Evolutionary conservation across 345 rosid genomes (phyloP), one percentile per base, ranked within the genome.

Genomic region (Ceriops decandra): DNA sequence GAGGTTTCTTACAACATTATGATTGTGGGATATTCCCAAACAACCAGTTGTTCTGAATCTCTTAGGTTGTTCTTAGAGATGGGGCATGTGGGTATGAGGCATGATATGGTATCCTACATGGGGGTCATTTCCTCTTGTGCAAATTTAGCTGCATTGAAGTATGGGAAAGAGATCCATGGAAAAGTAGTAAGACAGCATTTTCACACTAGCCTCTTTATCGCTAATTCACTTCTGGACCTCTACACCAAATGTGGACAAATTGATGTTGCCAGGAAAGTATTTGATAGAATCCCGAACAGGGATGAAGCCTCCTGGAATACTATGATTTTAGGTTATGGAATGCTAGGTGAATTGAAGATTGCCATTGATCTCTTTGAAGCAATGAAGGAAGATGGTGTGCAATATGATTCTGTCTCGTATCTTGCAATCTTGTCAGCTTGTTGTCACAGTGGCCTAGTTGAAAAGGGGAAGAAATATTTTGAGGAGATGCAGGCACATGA

Each of bases 281-380:
- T 56, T 56, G 59, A 24, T 30, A 10, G 59, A 24, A 56, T 56
- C 28, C 59, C 30, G 3, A 3, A 24, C 24, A 56, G 10, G 59
- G 59, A 56, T 22, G 17, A 30, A 56, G 59, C 59, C 30, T 56
- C 59, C 16, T 56, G 59, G 59, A 56, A 56, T 10, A 56, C 59
- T 0, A 56, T 56, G 59, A 56, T 56, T 22, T 56, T 56, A 56
- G 59, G 59, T 56, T 56, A 56, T 56, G 59, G 59, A 56, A 56
- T 56, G 59, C 28, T 56, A 13, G 59, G 59, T 56, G 59, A 56
- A 15, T 56, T 56, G 30, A 24, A 56, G 59, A 27, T 56, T 56
- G 30, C 59, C 30, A 56, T 56, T 27, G 28, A 56, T 56, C 59
- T 56, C 30, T 56, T 24, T 56, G 59, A 24, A 56, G 30, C 59